Percentiles rank a stretch among this genome's conserved stretches.
Conservation (phyloP, 805 yeast species). For the Brettanomyces custersianus region DNA sequence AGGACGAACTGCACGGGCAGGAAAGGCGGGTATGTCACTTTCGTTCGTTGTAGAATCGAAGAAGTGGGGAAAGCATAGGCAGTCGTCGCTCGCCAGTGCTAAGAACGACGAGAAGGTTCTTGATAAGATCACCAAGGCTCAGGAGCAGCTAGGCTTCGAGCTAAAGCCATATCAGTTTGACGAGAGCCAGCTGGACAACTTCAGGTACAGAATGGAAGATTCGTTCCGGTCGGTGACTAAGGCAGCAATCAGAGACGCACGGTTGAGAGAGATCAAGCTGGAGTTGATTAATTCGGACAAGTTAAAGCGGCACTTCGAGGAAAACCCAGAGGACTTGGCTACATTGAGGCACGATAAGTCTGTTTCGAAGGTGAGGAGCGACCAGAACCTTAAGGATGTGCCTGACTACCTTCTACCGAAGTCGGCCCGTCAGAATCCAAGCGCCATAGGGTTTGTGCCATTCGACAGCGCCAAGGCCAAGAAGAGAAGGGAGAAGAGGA, state of each 20-base stretch:
- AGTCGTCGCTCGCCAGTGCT: slow-evolving; percentile 61
- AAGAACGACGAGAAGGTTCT: slow-evolving; percentile 83
- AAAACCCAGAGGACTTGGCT: slow-evolving; percentile 88
- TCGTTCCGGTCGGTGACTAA: slow-evolving; percentile 92
- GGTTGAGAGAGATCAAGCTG: slow-evolving; percentile 78
- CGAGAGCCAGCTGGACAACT: slow-evolving; percentile 85
- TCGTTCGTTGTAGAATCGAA: slow-evolving; percentile 82
- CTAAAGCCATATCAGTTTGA: slow-evolving; percentile 86
- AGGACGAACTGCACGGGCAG: slow-evolving; percentile 97
- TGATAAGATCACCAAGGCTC: slow-evolving; percentile 67
- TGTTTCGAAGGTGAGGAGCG: slow-evolving; percentile 72
- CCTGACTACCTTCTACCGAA: slow-evolving; percentile 89
- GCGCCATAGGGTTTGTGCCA: slow-evolving; percentile 63
- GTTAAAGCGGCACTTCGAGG: slow-evolving; percentile 90
- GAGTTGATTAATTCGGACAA: slow-evolving; percentile 85
- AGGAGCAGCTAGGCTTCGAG: slow-evolving; percentile 62
- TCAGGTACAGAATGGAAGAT: slow-evolving; percentile 94
- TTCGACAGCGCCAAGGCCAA: slow-evolving; percentile 43
- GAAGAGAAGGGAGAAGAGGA: slow-evolving; percentile 31
- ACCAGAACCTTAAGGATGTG: slow-evolving; percentile 79
- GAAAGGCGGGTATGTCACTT: slow-evolving; percentile 88
- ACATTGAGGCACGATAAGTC: slow-evolving; percentile 89
- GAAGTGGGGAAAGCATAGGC: slow-evolving; percentile 83
- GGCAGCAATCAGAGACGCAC: slow-evolving; percentile 85
- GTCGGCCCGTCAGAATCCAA: slow-evolving; percentile 49